Conservation (phyloP, 441 rosid species). For the Hypseocharis bilobata region DNA sequence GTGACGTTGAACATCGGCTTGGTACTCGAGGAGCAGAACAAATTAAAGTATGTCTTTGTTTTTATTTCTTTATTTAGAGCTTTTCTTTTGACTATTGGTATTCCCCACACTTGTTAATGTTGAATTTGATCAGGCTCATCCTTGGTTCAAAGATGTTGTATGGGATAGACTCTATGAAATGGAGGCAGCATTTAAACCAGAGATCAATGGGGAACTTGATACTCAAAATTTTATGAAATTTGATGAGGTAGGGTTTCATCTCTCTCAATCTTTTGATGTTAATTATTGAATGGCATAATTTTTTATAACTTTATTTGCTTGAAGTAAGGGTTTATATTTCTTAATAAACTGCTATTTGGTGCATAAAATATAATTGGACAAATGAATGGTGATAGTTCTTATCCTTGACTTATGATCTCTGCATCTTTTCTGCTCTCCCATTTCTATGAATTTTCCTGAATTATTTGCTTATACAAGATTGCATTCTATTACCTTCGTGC, state of each 20-base stretch:
- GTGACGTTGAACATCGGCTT: constrained; percentile 82
- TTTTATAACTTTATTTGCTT: not conserved
- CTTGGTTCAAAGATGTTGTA: constrained; percentile 72
- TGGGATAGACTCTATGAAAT: constrained; percentile 91
- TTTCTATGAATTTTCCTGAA: too few relatives aligned
- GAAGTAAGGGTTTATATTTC: not conserved
- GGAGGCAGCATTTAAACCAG: constrained; percentile 92
- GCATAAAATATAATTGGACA: too few relatives aligned
- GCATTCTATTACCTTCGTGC: too few relatives aligned
- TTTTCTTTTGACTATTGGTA: too few relatives aligned
- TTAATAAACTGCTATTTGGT: too few relatives aligned
- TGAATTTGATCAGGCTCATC: constrained; percentile 61
- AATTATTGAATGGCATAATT: not conserved
- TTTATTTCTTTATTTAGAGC: not conserved
- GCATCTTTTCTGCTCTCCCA: too few relatives aligned
- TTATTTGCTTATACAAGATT: too few relatives aligned
- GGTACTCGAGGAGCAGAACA: constrained; percentile 79
- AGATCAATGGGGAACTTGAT: constrained; percentile 86
- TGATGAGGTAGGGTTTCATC: constrained; percentile 58
- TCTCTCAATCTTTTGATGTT: too few relatives aligned
- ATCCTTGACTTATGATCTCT: too few relatives aligned
- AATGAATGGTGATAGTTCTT: too few relatives aligned
- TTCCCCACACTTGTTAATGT: constrained; percentile 21
- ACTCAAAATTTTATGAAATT: constrained; percentile 95
- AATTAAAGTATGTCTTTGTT: constrained; percentile 57